Base-by-base conservation (phyloP, 1,284 basidiomycete species). In the Austropuccinia psidii region DNA sequence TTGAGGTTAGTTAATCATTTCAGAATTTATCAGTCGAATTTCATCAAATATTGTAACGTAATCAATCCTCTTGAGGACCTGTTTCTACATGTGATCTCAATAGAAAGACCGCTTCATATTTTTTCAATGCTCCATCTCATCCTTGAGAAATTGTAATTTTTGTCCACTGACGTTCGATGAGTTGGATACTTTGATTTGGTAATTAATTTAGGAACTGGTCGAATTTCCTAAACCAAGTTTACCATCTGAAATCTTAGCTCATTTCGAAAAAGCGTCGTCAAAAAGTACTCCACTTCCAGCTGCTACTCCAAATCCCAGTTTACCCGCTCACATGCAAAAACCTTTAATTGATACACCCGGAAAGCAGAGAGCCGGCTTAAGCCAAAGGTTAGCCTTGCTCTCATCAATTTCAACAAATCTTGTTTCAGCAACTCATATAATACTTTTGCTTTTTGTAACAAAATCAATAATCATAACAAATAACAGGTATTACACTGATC, bases 401-500 rank as follows among this genome's bases (percentile, higher is more conserved):
- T 11, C n/a, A 7, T 15, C 21, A 13, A 29, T 50, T 17, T 49
- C 8, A 35, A 45, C 54, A 55, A 11, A 77, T 74, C 27, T 73
- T 73, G 17, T 79, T 80, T 76, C 81, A 81, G 0, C 75, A 77
- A 11, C 79, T 81, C 7, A 81, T 79, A 5, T 78, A 79, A n/a
- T 82, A 82, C 66, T 81, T 81, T 3, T 82, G 81, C 0, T 79
- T 82, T 1, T 37, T 62, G 50, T 43, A 24, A 54, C 43, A 66
- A 58, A 31, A 55, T 9, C 29, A 52, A 17, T 33, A 41, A 43
- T 69, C 65, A 24, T 21, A 17, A 62, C 45, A 49, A 6, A 60
- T 35, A 2, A 29, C 78, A 92, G 93, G 81, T 96, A 96, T 82
- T 96, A 93, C 78, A 90, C 91, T 41, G 83, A 78, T 83, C 88